These are phyloP conservation scores for Chlorophyllum brunneum DNA, from an alignment of 768 basidiomycete species.

Conservation along the genomic window DNA sequence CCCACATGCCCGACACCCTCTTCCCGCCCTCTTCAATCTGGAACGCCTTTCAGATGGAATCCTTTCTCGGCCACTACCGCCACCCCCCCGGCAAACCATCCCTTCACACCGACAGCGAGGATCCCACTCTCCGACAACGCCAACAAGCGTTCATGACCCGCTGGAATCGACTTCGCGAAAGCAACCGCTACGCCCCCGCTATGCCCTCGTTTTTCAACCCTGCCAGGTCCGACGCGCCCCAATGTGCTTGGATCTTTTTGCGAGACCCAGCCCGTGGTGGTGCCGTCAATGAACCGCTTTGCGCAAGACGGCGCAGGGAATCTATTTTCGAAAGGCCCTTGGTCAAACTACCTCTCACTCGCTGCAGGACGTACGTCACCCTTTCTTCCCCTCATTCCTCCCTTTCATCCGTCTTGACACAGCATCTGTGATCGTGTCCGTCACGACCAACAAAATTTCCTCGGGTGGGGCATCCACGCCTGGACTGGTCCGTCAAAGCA, in stretches of 20 bases:
- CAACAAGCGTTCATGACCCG: constrained; percentile 9
- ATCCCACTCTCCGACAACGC: not conserved
- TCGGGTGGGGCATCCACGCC: constrained; percentile 9
- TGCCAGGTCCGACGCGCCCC: not conserved
- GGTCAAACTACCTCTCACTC: constrained; percentile 7
- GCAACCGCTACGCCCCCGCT: constrained; percentile 3
- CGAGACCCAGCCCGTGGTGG: constrained; percentile 1
- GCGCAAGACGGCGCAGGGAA: constrained; percentile 1
- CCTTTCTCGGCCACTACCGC: constrained; percentile 8
- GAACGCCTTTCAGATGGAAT: constrained; percentile 10
- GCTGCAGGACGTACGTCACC: constrained; percentile 9
- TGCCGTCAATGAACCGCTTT: not conserved
- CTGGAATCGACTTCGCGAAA: constrained; percentile 4
- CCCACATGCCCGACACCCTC: not conserved
- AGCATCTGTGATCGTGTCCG: constrained; percentile 11
- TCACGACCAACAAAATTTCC: constrained; percentile 4
- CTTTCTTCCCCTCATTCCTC: not conserved
- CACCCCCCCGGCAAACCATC: not conserved
- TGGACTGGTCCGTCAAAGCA: constrained; percentile 7
- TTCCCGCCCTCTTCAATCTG: not conserved
- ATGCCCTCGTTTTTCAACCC: constrained; percentile 13
- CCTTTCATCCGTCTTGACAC: not conserved
- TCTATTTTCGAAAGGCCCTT: constrained; percentile 6
- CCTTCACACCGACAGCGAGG: not conserved
- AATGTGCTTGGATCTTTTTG: constrained; percentile 7